Conservation (phyloP, 2,329 filamentous ascomycete species). For the Trichophyton schoenleinii region DNA sequence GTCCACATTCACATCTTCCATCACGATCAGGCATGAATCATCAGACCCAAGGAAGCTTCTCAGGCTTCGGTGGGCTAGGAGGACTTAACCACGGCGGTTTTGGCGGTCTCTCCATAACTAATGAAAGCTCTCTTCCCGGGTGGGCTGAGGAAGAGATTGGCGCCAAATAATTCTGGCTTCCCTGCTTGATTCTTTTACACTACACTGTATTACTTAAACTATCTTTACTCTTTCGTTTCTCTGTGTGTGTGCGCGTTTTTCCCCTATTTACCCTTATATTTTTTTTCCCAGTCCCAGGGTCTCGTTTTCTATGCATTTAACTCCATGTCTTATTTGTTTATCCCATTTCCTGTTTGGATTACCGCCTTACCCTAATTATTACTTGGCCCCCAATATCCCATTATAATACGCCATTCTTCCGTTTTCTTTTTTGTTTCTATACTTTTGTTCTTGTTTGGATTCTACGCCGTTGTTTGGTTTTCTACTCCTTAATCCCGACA, state of each 20-base stretch:
- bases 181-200: slow-evolving; percentile 9
- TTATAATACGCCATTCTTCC: not conserved
- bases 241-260: too few species aligned
- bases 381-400: not conserved
- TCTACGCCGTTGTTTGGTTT: not conserved
- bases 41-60: slow-evolving; percentile 41
- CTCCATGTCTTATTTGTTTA: not conserved
- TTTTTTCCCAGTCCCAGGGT: not conserved
- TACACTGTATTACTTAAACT: slow-evolving; percentile 9
- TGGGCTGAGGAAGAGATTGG: slow-evolving; percentile 54
- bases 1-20: slow-evolving; percentile 24
- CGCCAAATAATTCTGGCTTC: slow-evolving; percentile 34
- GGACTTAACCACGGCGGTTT: slow-evolving; percentile 47
- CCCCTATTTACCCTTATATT: not conserved
- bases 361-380: not conserved
- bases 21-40: slow-evolving; percentile 27
- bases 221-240: slow-evolving; percentile 5
- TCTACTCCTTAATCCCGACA: not conserved
- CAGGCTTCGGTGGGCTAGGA: slow-evolving; percentile 46
- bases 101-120: slow-evolving; percentile 45
- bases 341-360: not conserved
- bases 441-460: not conserved
- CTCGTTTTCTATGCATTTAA: slow-evolving; percentile 5
- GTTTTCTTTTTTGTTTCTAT: not conserved
- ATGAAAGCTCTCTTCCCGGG: slow-evolving; percentile 45